Conservation (phyloP, 2,329 filamentous ascomycete species). For the Blastomyces gilchristii region DNA sequence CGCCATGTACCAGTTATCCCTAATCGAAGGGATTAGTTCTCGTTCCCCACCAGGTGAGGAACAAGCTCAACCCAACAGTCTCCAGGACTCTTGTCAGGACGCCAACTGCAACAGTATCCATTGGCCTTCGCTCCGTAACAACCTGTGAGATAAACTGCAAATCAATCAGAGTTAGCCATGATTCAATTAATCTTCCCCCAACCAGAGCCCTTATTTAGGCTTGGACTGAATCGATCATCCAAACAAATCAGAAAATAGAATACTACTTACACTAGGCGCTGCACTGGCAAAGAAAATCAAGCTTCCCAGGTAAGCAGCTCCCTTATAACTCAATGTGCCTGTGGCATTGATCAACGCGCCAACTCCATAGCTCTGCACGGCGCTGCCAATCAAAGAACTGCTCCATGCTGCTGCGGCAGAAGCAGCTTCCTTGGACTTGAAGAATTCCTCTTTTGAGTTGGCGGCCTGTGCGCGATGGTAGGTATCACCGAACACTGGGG, state of each 20-base stretch:
- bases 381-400: slow-evolving; percentile 79
- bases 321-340: slow-evolving; percentile 91
- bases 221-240: no score
- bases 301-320: slow-evolving; percentile 81
- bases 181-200: background rate
- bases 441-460: slow-evolving; percentile 94
- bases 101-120: slow-evolving; percentile 82
- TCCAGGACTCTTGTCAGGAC: slow-evolving; percentile 77
- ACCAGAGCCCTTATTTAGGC: background rate
- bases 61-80: slow-evolving; percentile 81
- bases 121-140: slow-evolving; percentile 80
- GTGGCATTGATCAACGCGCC: slow-evolving; percentile 89
- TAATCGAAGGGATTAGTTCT: slow-evolving; percentile 82
- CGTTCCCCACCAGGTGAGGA: slow-evolving; percentile 97
- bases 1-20: slow-evolving; percentile 28
- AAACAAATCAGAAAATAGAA: background rate
- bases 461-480: slow-evolving; percentile 85
- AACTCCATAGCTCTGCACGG: slow-evolving; percentile 79
- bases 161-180: slow-evolving; percentile 18
- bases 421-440: slow-evolving; percentile 83
- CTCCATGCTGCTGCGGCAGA: slow-evolving; percentile 83
- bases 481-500: slow-evolving; percentile 84
- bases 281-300: slow-evolving; percentile 87
- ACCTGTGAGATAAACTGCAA: slow-evolving; percentile 72
- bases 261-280: slow-evolving; percentile 64